phyloP scores from a whole-genome alignment of 2,329 filamentous ascomycete species.

The Ophiosphaerella korrae region DNA sequence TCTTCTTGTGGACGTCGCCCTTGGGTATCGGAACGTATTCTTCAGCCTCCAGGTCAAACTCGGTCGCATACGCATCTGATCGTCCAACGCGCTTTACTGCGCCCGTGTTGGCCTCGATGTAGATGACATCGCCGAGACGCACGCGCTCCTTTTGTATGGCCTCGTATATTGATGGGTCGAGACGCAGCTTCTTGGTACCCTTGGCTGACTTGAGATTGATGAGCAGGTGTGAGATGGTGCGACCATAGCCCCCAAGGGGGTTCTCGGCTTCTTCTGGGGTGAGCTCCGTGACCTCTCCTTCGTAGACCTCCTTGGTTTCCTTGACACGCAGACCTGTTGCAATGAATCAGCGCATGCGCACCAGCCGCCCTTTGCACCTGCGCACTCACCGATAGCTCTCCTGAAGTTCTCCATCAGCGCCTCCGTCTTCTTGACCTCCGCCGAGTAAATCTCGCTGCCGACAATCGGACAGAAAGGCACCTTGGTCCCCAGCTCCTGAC shows the following conservation, averaged over 20 bases:
- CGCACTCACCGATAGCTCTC: slow-evolving; percentile 77
- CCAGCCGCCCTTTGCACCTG: too few relatives aligned
- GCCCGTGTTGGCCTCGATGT: slow-evolving; percentile 98
- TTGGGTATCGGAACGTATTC: slow-evolving; percentile 99
- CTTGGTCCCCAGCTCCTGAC: slow-evolving; percentile 95
- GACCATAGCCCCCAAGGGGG: slow-evolving; percentile 92
- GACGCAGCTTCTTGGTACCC: slow-evolving; percentile 94
- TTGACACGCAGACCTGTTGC: slow-evolving; percentile 77
- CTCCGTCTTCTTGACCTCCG: slow-evolving; percentile 99
- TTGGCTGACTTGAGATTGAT: slow-evolving; percentile 94
- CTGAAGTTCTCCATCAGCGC: slow-evolving; percentile 99
- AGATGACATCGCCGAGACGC: slow-evolving; percentile 94
- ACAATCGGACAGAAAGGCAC: slow-evolving; percentile 99
- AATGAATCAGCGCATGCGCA: slow-evolving; percentile 8
- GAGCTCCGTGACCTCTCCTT: slow-evolving; percentile 96
- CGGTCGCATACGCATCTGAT: slow-evolving; percentile 95
- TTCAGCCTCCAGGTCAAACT: slow-evolving; percentile 97
- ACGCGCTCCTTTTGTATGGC: slow-evolving; percentile 98
- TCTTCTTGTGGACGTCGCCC: slow-evolving; percentile 99
- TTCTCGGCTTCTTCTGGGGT: slow-evolving; percentile 98
- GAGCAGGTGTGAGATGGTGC: slow-evolving; percentile 94
- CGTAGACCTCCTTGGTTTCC: slow-evolving; percentile 99
- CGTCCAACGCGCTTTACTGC: slow-evolving; percentile 96
- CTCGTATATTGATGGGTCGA: slow-evolving; percentile 98
- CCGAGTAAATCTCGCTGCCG: slow-evolving; percentile 95